Base-by-base conservation (phyloP, 129 eudicot genomes). In the Helichrysum umbraculigerum region DNA sequence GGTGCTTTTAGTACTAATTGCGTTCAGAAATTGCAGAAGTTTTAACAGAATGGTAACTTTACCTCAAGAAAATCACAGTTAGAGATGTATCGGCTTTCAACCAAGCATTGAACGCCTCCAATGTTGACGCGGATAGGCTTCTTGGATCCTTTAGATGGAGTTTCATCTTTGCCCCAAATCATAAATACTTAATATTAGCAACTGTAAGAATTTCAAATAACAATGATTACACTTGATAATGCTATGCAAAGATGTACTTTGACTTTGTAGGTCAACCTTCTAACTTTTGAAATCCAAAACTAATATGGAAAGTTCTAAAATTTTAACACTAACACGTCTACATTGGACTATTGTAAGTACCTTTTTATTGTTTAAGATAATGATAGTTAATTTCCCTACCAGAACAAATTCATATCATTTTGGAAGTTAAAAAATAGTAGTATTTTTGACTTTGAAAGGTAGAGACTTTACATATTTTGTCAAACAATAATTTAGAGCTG, bases 1-100 rank as follows among this genome's bases (percentile, higher is more conserved):
- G 14, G 2, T 9, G 14, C 8, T 39, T 9, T 41, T 2, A 41
- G 47, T 9, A 41, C 14, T 41, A 16, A 16, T 5, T 52, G 20
- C 15, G 16, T 30, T 64, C 11, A 17, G 30, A 69, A 52, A 20
- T n/a, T 37, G 14, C 15, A 6, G 12, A 50, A 3, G 6, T 30
- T 66, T 9, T 0, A 69, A 39, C 19, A 30, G 59, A 35, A 20
- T 15, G 19, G 70, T 41, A 70, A 60, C 25, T 70, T 68, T 85
- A 92, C 97, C 96, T 92, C 96, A 4, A 72, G 78, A 78, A 89
- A 92, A 75, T 92, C 92, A 9, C 91, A 87, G 80, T 92, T 92
- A 39, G 97, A 92, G 71, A 92, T 76, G 72, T 87, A 87, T 51
- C 79, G 87, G 68, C 88, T 89, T 75, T 82, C 96, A 58, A 92